Evolutionary conservation across 768 basidiomycete genomes (phyloP), one percentile per base, ranked within the genome.

Genomic region (Phanerochaete carnosa): DNA sequence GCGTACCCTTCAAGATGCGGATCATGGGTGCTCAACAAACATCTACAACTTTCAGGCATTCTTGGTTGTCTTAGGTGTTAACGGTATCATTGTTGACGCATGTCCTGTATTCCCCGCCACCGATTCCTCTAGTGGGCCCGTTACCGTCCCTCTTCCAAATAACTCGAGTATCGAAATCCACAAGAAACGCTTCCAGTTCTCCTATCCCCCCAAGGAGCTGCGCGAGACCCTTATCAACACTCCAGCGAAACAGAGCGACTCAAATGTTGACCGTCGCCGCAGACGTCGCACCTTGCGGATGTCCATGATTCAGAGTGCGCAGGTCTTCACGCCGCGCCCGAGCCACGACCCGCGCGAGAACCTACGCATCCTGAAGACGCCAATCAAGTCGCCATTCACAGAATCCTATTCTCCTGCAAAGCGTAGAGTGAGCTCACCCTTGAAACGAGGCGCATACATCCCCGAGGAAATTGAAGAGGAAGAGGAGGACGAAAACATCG

Each of bases 231-330:
- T 83, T 25, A 77, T 81, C 39, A 77, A 80, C 7, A 82, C 83
- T 0, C 85, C 85, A 29, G 68, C 77, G 51, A 78, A 79, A 77
- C 55, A 67, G 33, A 50, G 52, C 25, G 61, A 60, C 16, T 50
- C 66, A 72, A 74, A 67, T 56, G 74, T 67, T 23, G 68, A 70
- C 25, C 77, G 77, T 53, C 30, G 50, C 4, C 62, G 56, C n/a
- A 61, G 70, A 30, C 61, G 70, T 25, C 78, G 83, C 23, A 78
- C 81, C 2, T 78, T 87, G 1, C 83, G 89, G 29, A 79, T 92
- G 61, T 89, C 87, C 1, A 88, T 92, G 86, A 89, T 92, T 33
- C 79, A 84, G 26, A 84, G 84, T 57, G 87, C 87, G 0, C 83
- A 89, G 65, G 88, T 92, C 4, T 89, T 90, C 71, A 83, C 84